These are phyloP conservation scores for Alloteropsis semialata DNA, from an alignment of 176 grass and related monocot genomes.

Conservation along the genomic window DNA sequence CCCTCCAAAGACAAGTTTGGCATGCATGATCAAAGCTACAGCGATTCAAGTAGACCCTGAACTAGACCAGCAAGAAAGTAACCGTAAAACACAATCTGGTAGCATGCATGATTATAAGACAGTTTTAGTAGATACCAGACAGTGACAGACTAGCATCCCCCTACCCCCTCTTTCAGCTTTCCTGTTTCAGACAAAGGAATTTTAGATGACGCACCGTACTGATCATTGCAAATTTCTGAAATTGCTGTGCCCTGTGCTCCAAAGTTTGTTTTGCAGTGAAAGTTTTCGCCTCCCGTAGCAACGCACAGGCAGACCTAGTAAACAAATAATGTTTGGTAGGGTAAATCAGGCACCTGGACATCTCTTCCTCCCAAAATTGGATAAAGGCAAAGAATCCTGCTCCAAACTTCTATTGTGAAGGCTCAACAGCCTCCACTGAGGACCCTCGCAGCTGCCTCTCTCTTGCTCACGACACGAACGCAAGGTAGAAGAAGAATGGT, in stretches of 20 bases:
- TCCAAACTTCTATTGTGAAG: background rate
- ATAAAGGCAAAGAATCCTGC: background rate
- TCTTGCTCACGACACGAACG: too few relatives aligned
- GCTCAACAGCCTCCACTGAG: too few relatives aligned
- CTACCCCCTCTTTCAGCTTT: background rate
- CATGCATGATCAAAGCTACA: background rate
- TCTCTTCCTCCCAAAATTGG: background rate
- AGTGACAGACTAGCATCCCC: background rate
- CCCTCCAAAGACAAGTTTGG: background rate
- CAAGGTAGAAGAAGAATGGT: too few relatives aligned
- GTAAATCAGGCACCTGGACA: too few relatives aligned
- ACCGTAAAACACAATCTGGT: background rate
- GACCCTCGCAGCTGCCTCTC: too few relatives aligned
- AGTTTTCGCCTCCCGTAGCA: too few relatives aligned
- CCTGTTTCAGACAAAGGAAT: background rate
- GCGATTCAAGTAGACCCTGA: slow-evolving; percentile 8
- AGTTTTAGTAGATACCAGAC: background rate
- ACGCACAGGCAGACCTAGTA: too few relatives aligned
- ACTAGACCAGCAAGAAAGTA: background rate
- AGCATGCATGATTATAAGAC: background rate
- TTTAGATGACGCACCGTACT: background rate
- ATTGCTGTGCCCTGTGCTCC: background rate
- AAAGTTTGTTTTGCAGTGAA: background rate
- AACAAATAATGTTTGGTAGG: too few relatives aligned
- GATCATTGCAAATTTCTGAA: background rate